These are phyloP conservation scores for Phytophthora nicotianae DNA, from an alignment of 352 stramenopile genomes.

Conservation along the genomic window DNA sequence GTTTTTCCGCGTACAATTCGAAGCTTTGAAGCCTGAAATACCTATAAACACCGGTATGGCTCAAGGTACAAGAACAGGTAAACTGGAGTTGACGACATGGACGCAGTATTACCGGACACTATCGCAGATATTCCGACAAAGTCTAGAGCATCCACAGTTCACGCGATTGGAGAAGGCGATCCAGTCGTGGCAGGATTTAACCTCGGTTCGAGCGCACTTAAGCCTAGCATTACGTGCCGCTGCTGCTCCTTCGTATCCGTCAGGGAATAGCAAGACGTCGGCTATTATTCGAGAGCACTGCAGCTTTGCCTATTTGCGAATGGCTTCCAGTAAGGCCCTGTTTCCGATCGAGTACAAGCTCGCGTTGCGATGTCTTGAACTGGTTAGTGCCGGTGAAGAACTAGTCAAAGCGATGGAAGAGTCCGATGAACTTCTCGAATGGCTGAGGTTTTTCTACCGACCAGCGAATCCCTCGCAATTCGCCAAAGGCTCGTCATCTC, in stretches of 20 bases:
- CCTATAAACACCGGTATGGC: constrained; percentile 14
- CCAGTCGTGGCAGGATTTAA: constrained; percentile 48
- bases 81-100: constrained; percentile 25
- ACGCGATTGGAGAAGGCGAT: constrained; percentile 46
- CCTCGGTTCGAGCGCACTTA: constrained; percentile 43
- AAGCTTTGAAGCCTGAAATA: constrained; percentile 41
- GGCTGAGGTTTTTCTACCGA: constrained; percentile 75
- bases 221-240: constrained; percentile 45
- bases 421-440: constrained; percentile 44
- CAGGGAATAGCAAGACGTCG: constrained; percentile 13
- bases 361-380: constrained; percentile 46
- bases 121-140: constrained; percentile 35
- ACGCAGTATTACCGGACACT: constrained; percentile 35
- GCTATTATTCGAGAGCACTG: constrained; percentile 39
- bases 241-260: constrained; percentile 23
- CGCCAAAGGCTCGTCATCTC: constrained; percentile 49
- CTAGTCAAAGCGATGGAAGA: constrained; percentile 34
- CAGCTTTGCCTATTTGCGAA: constrained; percentile 34
- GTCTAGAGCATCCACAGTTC: constrained; percentile 15
- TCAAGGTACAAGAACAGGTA: constrained; percentile 10
- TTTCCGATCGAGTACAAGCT: constrained; percentile 77
- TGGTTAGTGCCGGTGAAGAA: constrained; percentile 40
- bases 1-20: constrained; percentile 68
- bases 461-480: constrained; percentile 64
- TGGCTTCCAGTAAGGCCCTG: constrained; percentile 45